Percentiles rank a stretch among this genome's conserved stretches.
Conservation (phyloP, 768 basidiomycete genomes). For the Collybiopsis luxurians region DNA sequence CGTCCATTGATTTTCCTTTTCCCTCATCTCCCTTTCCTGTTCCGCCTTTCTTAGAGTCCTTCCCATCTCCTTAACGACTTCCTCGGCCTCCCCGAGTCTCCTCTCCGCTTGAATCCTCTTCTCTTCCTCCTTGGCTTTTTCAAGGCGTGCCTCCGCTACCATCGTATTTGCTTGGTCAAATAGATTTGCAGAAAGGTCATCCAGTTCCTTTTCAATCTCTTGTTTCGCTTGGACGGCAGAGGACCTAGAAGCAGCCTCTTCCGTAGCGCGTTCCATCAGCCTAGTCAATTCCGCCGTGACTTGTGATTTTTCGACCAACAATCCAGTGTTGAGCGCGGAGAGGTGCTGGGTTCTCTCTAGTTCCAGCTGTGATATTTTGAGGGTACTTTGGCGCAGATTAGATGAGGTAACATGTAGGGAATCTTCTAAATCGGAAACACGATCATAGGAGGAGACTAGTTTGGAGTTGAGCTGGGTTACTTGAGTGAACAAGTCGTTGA, state of each 20-base stretch:
- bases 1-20: conserved; percentile 65
- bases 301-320: conserved; percentile 88
- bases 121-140: conserved; percentile 59
- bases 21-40: conserved; percentile 49
- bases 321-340: conserved; percentile 84
- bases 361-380: conserved; percentile 78
- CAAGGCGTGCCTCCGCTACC: conserved; percentile 92
- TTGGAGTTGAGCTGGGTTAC: conserved; percentile 90
- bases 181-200: conserved; percentile 86
- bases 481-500: conserved; percentile 86
- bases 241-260: conserved; percentile 88
- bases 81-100: conserved; percentile 80
- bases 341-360: conserved; percentile 85
- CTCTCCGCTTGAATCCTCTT: conserved; percentile 76
- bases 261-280: conserved; percentile 92
- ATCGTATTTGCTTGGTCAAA: conserved; percentile 95
- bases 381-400: conserved; percentile 53
- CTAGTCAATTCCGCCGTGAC: conserved; percentile 90
- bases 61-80: conserved; percentile 75
- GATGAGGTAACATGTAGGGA: conserved; percentile 68
- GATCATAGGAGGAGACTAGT: conserved; percentile 88
- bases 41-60: conserved; percentile 72
- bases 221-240: conserved; percentile 82
- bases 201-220: conserved; percentile 91
- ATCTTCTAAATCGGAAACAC: conserved; percentile 92